Evolutionary conservation across 768 basidiomycete species (phyloP).

Genomic region (Kwoniella bestiolae): DNA sequence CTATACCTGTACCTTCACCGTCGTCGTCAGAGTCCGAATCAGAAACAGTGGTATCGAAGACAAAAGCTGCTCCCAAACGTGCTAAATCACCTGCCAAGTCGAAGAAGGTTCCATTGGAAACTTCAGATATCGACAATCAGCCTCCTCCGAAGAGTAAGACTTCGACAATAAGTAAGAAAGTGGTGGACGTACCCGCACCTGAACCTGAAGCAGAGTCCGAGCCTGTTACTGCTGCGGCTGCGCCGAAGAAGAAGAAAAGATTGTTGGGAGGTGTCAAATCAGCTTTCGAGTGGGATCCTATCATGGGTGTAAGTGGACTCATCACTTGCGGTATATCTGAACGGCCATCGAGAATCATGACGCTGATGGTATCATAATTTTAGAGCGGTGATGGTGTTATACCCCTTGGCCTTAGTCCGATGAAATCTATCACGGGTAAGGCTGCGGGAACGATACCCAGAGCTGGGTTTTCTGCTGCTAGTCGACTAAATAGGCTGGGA

Average conservation of each 20-base stretch:
- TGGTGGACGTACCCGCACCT: slow-evolving; percentile 7
- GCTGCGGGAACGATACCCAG: slow-evolving; percentile 42
- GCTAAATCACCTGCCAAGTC: slow-evolving; percentile 24
- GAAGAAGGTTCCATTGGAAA: slow-evolving; percentile 25
- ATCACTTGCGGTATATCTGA: not conserved
- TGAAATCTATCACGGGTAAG: slow-evolving; percentile 29
- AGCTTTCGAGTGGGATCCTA: slow-evolving; percentile 48
- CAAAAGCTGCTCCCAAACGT: slow-evolving; percentile 10
- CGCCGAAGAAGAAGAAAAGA: slow-evolving; percentile 53
- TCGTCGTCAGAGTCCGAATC: slow-evolving; percentile 17
- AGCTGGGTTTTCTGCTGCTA: slow-evolving; percentile 33
- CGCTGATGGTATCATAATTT: not conserved
- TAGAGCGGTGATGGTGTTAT: slow-evolving; percentile 52
- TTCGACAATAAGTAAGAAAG: slow-evolving; percentile 14
- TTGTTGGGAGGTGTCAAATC: slow-evolving; percentile 39
- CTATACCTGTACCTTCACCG: not conserved
- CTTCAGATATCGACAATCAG: slow-evolving; percentile 20
- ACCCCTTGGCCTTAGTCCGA: slow-evolving; percentile 41
- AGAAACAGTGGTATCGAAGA: slow-evolving; percentile 4
- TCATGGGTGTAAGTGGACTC: slow-evolving; percentile 42
- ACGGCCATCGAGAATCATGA: not conserved
- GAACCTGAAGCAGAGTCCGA: slow-evolving; percentile 1
- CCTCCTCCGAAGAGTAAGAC: slow-evolving; percentile 4
- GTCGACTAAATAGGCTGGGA: slow-evolving; percentile 18
- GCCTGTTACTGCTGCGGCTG: not conserved